Conservation (phyloP, 441 rosid species). For the Bocquillonia castaneifolia region DNA sequence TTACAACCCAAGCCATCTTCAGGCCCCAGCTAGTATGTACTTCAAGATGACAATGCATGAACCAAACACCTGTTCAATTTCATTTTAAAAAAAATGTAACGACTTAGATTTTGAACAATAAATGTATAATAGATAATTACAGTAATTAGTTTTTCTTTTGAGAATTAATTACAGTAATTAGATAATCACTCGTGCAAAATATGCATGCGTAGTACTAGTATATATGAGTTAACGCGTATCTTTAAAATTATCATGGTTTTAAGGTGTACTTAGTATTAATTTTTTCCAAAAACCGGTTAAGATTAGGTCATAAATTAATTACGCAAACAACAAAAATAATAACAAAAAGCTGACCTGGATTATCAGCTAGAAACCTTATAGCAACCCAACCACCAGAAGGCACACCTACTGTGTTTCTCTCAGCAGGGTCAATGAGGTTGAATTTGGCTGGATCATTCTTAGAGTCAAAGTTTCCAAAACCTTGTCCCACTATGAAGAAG, state of each 20-base stretch:
- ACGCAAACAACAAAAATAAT: no score
- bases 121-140: no score
- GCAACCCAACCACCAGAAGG: conserved; percentile 72
- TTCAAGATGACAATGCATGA: conserved; percentile 44
- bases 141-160: no score
- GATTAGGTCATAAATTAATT: no score
- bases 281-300: no score
- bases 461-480: conserved; percentile 52
- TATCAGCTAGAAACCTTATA: conserved; percentile 48
- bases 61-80: conserved; percentile 36
- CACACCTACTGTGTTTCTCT: conserved; percentile 53
- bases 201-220: no score
- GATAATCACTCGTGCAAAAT: no score
- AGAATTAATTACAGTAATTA: no score
- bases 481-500: conserved; percentile 57
- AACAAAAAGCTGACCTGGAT: conserved; percentile 39
- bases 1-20: conserved; percentile 46
- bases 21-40: conserved; percentile 47
- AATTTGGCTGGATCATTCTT: conserved; percentile 41
- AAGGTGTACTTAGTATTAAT: no score
- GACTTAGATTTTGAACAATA: neutral
- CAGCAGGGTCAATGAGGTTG: conserved; percentile 54
- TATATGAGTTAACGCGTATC: no score
- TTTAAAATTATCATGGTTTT: no score
- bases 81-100: neutral